phyloP scores from a whole-genome alignment of 768 basidiomycete species.

The Rhodotorula graminis region DNA sequence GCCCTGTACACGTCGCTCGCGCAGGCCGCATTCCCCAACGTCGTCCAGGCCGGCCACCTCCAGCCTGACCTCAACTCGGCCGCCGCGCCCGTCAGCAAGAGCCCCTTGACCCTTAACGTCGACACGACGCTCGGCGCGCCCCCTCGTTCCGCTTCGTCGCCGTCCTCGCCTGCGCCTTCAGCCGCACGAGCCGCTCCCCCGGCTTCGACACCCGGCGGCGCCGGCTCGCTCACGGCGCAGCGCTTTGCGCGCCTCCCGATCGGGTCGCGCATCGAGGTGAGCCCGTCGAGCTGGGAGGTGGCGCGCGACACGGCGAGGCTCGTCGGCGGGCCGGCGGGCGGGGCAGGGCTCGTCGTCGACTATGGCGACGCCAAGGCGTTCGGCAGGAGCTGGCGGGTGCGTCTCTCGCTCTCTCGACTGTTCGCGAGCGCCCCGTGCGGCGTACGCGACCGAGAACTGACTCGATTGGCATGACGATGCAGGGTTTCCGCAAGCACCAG shows the following conservation, averaged over 20 bases:
- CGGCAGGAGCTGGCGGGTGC: constrained; percentile 72
- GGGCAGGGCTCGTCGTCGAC: constrained; percentile 71
- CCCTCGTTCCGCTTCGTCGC: constrained; percentile 62
- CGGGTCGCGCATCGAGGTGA: constrained; percentile 76
- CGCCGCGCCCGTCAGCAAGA: not conserved
- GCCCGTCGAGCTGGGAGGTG: constrained; percentile 63
- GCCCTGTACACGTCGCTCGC: constrained; percentile 47
- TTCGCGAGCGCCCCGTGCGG: too few relatives aligned
- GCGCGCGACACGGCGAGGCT: constrained; percentile 66
- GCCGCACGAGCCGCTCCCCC: not conserved
- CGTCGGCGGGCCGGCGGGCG: constrained; percentile 45
- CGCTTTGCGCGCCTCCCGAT: constrained; percentile 65
- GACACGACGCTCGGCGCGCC: constrained; percentile 22
- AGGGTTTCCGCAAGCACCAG: constrained; percentile 87
- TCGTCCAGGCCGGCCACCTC: not conserved
- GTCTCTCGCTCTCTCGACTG: constrained; percentile 42
- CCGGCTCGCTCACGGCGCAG: constrained; percentile 54
- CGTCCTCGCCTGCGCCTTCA: constrained; percentile 36
- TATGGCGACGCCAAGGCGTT: constrained; percentile 73
- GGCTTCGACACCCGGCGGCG: not conserved
- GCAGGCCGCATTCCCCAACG: constrained; percentile 25
- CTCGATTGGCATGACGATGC: not conserved
- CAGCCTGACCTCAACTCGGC: constrained; percentile 2
- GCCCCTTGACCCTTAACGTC: constrained; percentile 5
- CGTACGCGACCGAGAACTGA: not conserved